Conservation (phyloP, 805 yeast species). For the Pichia membranifaciens region DNA sequence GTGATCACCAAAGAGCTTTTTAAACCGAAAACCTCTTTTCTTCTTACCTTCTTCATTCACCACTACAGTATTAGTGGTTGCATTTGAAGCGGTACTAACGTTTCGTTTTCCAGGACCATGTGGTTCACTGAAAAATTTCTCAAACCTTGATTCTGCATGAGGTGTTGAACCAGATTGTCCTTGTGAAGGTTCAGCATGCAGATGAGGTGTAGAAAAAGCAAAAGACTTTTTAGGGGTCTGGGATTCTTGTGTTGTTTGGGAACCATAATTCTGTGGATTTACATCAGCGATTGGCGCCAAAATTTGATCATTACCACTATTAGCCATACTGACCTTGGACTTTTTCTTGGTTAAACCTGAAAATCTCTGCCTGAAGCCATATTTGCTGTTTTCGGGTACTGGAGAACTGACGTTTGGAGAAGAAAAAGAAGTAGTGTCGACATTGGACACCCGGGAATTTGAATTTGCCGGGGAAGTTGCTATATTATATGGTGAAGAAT, state of each 20-base stretch:
- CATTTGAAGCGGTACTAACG: conserved; percentile 10
- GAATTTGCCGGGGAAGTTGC: not conserved
- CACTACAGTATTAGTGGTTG: conserved; percentile 19
- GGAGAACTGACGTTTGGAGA: not conserved
- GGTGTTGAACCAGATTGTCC: not conserved
- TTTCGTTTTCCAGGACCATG: conserved; percentile 14
- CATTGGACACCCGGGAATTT: not conserved
- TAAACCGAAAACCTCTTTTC: conserved; percentile 29
- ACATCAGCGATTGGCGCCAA: not conserved
- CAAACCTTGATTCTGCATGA: conserved; percentile 12
- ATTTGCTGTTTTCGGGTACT: not conserved
- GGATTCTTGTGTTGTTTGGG: not conserved
- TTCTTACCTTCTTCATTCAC: conserved; percentile 17
- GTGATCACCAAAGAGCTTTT: conserved; percentile 29
- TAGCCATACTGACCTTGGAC: not conserved
- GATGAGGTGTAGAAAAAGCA: not conserved
- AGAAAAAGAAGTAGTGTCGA: not conserved
- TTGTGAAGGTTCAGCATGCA: not conserved
- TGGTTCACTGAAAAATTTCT: conserved; percentile 13
- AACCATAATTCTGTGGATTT: not conserved
- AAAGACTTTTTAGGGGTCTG: not conserved
- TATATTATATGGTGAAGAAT: not conserved
- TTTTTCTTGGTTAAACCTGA: conserved; percentile 3
- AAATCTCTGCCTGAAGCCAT: conserved; percentile 7
- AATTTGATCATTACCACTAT: not conserved